Evolutionary conservation across 768 basidiomycete genomes (phyloP).

Genomic region (Asterophora lycoperdoides): DNA sequence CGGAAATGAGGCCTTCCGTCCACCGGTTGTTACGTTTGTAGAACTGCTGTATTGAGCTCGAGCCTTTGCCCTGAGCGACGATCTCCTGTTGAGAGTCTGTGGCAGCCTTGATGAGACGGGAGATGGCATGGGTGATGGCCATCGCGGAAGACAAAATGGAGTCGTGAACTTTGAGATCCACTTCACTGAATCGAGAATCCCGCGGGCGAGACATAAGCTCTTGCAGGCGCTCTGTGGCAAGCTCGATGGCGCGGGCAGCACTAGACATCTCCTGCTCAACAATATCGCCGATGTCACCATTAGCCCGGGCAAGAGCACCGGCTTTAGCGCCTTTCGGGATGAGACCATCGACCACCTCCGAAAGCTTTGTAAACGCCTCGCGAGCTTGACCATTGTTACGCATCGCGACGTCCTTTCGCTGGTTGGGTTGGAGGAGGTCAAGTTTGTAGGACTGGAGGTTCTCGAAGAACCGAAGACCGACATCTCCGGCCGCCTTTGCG

Average conservation of each 20-base stretch:
- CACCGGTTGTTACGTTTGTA: constrained; percentile 99
- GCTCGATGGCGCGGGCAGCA: constrained; percentile 90
- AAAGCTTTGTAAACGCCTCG: constrained; percentile 76
- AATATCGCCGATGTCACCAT: constrained; percentile 92
- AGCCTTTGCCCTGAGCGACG: constrained; percentile 90
- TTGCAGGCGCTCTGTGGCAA: constrained; percentile 85
- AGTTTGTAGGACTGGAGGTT: constrained; percentile 96
- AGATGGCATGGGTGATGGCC: constrained; percentile 94
- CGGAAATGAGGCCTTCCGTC: constrained; percentile 98
- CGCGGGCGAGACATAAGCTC: constrained; percentile 88
- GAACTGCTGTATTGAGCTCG: constrained; percentile 91
- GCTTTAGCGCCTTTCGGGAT: constrained; percentile 80
- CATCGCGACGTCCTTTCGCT: constrained; percentile 83
- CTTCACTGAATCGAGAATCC: constrained; percentile 83
- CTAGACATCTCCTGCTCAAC: constrained; percentile 96
- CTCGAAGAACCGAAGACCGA: constrained; percentile 88
- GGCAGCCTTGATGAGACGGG: constrained; percentile 90
- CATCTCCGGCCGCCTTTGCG: constrained; percentile 84
- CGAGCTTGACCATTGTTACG: constrained; percentile 86
- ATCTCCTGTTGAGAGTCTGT: constrained; percentile 99
- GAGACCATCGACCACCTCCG: constrained; percentile 81
- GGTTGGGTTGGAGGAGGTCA: constrained; percentile 66
- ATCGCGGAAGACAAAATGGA: constrained; percentile 91
- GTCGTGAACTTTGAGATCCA: constrained; percentile 97
- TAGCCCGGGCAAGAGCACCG: constrained; percentile 65